Conservation (phyloP, 2,329 filamentous ascomycete genomes). For the Botrytis elliptica region DNA sequence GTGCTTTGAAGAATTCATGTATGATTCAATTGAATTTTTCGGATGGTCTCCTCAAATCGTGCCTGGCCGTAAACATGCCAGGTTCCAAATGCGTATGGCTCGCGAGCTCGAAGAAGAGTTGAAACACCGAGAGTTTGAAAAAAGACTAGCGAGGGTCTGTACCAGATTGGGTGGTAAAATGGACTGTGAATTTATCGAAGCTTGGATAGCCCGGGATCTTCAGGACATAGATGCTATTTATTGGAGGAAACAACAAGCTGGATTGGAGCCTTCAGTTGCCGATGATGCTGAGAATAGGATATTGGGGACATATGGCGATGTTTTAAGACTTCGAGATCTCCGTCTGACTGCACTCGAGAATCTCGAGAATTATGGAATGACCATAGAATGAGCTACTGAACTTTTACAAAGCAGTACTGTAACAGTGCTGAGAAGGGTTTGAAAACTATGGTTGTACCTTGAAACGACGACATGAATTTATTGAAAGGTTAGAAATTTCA, state of each 20-base stretch:
- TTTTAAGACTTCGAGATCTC: not conserved
- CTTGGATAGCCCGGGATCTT: not conserved
- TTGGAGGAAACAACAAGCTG: not conserved
- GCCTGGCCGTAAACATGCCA: not conserved
- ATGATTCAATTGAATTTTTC: not conserved
- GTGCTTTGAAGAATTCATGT: not conserved
- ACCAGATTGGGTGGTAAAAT: not conserved
- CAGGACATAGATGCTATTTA: not conserved
- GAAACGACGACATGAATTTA: not conserved
- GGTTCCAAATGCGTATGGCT: not conserved
- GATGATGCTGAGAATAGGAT: not conserved
- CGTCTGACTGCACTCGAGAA: not conserved
- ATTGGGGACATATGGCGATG: not conserved
- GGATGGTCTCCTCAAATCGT: not conserved
- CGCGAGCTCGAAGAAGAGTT: not conserved
- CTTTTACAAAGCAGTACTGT: not conserved
- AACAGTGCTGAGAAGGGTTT: not conserved
- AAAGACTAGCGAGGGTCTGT: not conserved
- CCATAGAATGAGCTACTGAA: not conserved
- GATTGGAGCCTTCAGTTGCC: not conserved
- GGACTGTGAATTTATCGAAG: not conserved
- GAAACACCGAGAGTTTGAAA: not conserved
- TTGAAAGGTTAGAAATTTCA: not conserved
- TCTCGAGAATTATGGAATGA: not conserved
- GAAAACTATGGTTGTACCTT: not conserved